Base-by-base conservation (phyloP, 352 stramenopile genomes). In the Pythium sukuiense region DNA sequence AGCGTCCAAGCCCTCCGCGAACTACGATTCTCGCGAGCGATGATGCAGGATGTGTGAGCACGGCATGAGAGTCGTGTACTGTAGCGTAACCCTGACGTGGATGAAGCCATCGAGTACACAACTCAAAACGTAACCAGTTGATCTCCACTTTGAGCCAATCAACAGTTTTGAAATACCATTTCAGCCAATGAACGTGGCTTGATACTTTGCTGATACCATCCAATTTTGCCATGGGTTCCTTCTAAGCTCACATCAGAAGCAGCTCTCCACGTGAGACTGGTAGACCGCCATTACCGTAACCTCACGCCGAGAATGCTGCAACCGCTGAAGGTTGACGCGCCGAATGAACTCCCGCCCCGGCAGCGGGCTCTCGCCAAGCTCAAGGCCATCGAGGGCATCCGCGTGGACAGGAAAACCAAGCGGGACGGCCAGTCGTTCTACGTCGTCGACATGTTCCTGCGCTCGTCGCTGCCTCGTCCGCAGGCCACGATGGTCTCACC, bases 371-470 rank as follows among this genome's bases (percentile, higher is more conserved):
- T 66, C 20, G 26, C 49, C 14, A 50, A 53, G 26, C 27, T 66
- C 13, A 52, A 53, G 37, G 37, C 2, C 49, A 59, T 66, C 35
- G 59, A 66, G 26, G 59, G 35, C 24, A 59, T 66, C 39, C 59
- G 59, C 39, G 59, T 66, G 14, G 52, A 59, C 39, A 35, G 33
- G 20, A 66, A 66, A n/a, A 6, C 59, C 59, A 66, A 66, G 54
- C 54, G 54, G 39, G 61, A 57, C 35, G 60, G 60, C 16, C 18
- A 20, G 16, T 63, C 55, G 30, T 33, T 27, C 33, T 69, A 69
- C 24, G 55, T 69, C 12, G 50, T 69, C 4, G 62, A 63, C 35
- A 32, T 69, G 30, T 69, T 55, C 37, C 12, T 63, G 20, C 61
- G 61, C 20, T 2, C 37, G 11, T 35, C 27, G 27, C 27, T 29